phyloP scores from a whole-genome alignment of 495 filamentous ascomycete species.

The Chaetomidium leptoderma region DNA sequence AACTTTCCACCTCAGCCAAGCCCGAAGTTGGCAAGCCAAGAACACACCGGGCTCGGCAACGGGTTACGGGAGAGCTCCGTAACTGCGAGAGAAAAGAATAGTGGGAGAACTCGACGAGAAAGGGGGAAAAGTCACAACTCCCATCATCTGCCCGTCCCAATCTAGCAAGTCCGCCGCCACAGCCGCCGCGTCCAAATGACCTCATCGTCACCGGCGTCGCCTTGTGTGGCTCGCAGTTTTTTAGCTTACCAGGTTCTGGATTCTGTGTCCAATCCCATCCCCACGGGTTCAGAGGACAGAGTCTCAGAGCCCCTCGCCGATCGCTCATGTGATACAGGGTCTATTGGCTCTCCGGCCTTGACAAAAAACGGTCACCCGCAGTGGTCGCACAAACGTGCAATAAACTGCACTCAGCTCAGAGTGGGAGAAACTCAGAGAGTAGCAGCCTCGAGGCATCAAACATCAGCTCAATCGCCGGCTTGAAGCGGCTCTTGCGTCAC shows the following conservation, averaged over 20 bases:
- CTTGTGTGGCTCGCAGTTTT: too few species aligned
- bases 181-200: conserved; percentile 5
- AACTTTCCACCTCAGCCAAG: neutral
- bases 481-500: conserved; percentile 11
- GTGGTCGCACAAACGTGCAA: too few species aligned
- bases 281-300: too few species aligned
- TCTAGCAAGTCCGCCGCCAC: neutral
- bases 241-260: neutral
- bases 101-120: too few species aligned
- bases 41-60: neutral
- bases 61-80: too few species aligned
- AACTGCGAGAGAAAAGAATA: too few species aligned
- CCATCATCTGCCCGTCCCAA: neutral
- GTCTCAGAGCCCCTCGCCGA: neutral
- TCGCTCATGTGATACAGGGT: neutral
- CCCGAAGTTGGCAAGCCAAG: neutral
- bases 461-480: neutral
- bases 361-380: too few species aligned
- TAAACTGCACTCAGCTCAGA: too few species aligned
- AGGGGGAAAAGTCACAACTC: too few species aligned
- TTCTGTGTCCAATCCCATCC: too few species aligned
- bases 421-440: too few species aligned
- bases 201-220: neutral
- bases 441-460: neutral
- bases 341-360: neutral